A percentile compares a stretch with the other conserved stretches of the same genome.
These are phyloP conservation scores for Fragilaria radians DNA, from an alignment of 108 stramenopile species.

Conservation along the genomic window DNA sequence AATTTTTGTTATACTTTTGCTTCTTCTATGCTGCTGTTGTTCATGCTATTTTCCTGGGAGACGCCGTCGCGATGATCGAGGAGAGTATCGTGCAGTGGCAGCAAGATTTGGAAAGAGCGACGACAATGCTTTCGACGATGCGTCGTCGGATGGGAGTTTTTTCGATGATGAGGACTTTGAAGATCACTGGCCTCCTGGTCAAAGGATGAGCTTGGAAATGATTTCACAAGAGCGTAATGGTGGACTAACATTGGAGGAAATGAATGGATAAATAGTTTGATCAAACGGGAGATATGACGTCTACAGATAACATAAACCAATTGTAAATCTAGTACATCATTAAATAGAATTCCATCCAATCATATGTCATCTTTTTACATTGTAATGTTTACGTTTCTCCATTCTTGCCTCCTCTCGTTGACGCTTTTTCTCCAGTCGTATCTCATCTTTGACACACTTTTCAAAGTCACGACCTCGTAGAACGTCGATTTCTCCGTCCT, in stretches of 20 bases:
- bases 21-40: not conserved
- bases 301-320: not conserved
- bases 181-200: not conserved
- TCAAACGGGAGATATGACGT: not conserved
- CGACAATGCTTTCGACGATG: constrained; percentile 4
- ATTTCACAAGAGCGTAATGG: constrained; percentile 7
- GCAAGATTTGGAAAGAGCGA: constrained; percentile 2
- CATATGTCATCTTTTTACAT: not conserved
- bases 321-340: not conserved
- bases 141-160: not conserved
- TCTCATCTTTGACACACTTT: not conserved
- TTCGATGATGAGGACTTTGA: constrained; percentile 4
- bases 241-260: constrained; percentile 16
- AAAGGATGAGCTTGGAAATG: constrained; percentile 5
- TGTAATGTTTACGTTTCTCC: not conserved
- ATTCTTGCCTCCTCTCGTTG: not conserved
- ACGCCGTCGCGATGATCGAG: constrained; percentile 1
- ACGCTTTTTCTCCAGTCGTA: not conserved
- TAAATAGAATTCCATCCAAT: too few relatives aligned
- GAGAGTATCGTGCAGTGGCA: constrained; percentile 15
- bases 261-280: constrained; percentile 12
- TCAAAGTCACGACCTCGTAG: not conserved
- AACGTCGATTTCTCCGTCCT: not conserved
- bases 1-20: not conserved
- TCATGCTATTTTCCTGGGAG: not conserved